A percentile compares a stretch with the other conserved stretches of the same genome.
Evolutionary conservation across 1,139 yeast species (phyloP).

Genomic region (Spathaspora sp.): DNA sequence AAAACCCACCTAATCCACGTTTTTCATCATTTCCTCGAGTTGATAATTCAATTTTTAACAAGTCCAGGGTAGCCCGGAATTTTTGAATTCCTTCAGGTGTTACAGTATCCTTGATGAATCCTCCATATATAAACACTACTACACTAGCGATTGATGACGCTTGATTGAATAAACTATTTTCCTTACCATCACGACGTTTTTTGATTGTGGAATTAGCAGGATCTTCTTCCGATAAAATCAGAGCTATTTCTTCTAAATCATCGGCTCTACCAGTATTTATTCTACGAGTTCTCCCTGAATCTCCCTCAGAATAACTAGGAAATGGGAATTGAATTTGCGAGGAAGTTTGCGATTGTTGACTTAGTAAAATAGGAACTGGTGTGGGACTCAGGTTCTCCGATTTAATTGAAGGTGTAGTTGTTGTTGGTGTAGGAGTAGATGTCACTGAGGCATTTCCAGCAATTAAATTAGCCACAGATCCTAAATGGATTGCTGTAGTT

Average conservation of each 20-base stretch:
- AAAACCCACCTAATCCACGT: conserved; percentile 7
- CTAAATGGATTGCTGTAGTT: neutral
- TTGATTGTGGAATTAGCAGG: neutral
- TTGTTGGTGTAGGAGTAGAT: conserved; percentile 1
- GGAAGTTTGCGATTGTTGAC: neutral
- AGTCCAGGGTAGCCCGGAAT: conserved; percentile 36
- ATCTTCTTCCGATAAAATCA: conserved; percentile 1
- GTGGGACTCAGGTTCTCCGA: neutral
- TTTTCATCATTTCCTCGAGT: conserved; percentile 12
- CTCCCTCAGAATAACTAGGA: neutral
- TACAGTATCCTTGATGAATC: conserved; percentile 22
- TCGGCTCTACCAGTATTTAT: neutral
- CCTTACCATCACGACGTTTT: neutral
- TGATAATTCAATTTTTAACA: conserved; percentile 37
- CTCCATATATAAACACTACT: conserved; percentile 43
- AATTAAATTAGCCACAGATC: neutral
- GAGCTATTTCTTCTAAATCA: conserved; percentile 2
- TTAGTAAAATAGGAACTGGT: neutral
- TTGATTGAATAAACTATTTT: conserved; percentile 10
- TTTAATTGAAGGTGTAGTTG: neutral
- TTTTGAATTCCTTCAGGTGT: conserved; percentile 16
- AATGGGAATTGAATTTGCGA: neutral
- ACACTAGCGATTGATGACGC: conserved; percentile 12
- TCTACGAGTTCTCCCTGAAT: neutral
- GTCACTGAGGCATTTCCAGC: neutral